Conservation (phyloP, 495 filamentous ascomycete species). For the Penicillium samsonianum region DNA sequence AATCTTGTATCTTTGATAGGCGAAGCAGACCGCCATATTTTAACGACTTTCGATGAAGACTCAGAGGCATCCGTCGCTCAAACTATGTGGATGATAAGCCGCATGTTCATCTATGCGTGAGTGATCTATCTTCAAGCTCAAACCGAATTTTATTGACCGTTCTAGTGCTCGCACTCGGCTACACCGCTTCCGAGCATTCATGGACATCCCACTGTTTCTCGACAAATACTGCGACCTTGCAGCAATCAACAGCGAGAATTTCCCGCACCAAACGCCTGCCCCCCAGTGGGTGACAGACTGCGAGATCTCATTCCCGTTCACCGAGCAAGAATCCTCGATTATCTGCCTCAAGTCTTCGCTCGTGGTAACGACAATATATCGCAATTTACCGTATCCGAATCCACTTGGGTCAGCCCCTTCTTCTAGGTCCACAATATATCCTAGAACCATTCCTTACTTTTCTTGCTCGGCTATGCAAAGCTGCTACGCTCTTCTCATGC, state of each 20-base stretch:
- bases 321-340: conserved; percentile 45
- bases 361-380: conserved; percentile 43
- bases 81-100: conserved; percentile 26
- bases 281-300: conserved; percentile 18
- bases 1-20: conserved; percentile 15
- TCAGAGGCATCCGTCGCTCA: conserved; percentile 18
- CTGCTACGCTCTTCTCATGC: conserved; percentile 53
- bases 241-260: conserved; percentile 32
- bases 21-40: conserved; percentile 20
- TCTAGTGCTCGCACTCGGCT: conserved; percentile 50
- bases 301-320: conserved; percentile 42
- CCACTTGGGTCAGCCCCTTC: conserved; percentile 9
- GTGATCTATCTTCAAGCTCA: not conserved
- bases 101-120: conserved; percentile 26
- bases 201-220: conserved; percentile 50
- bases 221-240: conserved; percentile 52
- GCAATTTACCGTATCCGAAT: conserved; percentile 42
- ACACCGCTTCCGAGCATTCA: conserved; percentile 54
- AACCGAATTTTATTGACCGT: not conserved
- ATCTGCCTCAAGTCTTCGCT: conserved; percentile 49
- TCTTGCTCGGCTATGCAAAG: conserved; percentile 57
- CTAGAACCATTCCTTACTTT: conserved; percentile 51
- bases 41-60: conserved; percentile 13
- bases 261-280: conserved; percentile 3
- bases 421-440: conserved; percentile 21